phyloP scores from a whole-genome alignment of 2,329 filamentous ascomycete species.

The Nectriaceae sp. region DNA sequence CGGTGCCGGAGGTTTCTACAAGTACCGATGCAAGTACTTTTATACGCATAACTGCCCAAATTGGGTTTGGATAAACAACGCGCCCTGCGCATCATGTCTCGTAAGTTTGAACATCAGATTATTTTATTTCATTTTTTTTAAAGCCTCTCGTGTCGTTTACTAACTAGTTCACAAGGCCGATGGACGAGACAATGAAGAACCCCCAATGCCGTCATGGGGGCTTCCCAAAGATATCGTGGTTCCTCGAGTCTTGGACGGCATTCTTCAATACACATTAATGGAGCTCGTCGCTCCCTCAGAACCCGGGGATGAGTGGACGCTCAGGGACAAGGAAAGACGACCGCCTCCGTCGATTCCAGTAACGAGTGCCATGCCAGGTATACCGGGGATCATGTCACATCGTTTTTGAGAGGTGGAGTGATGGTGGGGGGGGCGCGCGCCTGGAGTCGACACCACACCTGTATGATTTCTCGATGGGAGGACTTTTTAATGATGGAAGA shows the following conservation, averaged over 20 bases:
- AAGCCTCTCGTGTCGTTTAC: slow-evolving; percentile 1
- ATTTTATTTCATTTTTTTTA: neutral
- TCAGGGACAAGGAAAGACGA: slow-evolving; percentile 34
- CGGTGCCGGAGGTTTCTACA: slow-evolving; percentile 49
- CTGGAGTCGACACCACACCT: slow-evolving; percentile 2
- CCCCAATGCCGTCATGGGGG: slow-evolving; percentile 27
- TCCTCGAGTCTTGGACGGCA: slow-evolving; percentile 46
- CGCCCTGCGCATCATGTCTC: slow-evolving; percentile 50
- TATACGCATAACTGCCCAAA: slow-evolving; percentile 52
- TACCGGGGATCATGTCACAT: slow-evolving; percentile 25
- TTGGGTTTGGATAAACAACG: slow-evolving; percentile 56
- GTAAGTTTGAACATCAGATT: slow-evolving; percentile 37
- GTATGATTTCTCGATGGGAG: neutral
- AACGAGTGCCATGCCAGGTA: slow-evolving; percentile 31
- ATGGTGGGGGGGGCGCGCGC: slow-evolving; percentile 7
- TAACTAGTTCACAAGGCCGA: slow-evolving; percentile 42
- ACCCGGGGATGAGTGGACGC: slow-evolving; percentile 39
- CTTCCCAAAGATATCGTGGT: slow-evolving; percentile 45
- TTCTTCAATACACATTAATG: slow-evolving; percentile 50
- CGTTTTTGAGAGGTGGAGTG: slow-evolving; percentile 22
- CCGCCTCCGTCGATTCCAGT: slow-evolving; percentile 31
- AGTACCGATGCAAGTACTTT: slow-evolving; percentile 58
- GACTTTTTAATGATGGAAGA: slow-evolving; percentile 12
- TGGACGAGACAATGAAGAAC: slow-evolving; percentile 47
- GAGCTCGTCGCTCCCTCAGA: slow-evolving; percentile 43